Evolutionary conservation across 352 stramenopile species (phyloP), one percentile per base, ranked within the genome.

Genomic region (Globisporangium heterothallicum): DNA sequence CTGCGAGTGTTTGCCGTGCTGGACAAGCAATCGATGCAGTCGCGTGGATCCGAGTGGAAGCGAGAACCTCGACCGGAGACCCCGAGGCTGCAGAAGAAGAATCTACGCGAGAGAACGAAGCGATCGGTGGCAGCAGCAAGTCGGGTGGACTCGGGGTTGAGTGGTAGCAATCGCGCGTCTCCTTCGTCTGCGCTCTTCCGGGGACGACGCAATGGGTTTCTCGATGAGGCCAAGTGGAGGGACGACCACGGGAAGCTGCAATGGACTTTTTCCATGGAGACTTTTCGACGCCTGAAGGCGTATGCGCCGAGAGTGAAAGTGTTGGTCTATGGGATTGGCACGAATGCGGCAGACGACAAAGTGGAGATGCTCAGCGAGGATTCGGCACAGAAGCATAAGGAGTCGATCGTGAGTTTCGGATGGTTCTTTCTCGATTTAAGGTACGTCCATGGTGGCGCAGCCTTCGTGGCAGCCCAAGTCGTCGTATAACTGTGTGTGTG

Each of bases 381-480:
- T 27, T 59, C 50, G 5, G 42, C 49, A 18, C 49, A 53, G 51
- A 45, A 63, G 32, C 62, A 74, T 48, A 56, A 77, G 29, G 55
- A 63, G 41, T 58, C 55, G 21, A 72, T 88, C 49, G 58, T 84
- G 42, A 86, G 76, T 43, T 77, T 86, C 45, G 81, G 81, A 4
- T 92, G 79, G 78, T 88, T 92, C 61, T 90, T 92, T 51, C 62
- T 92, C 14, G 81, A 92, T 35, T 45, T 92, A 4, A 77, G 81
- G 77, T 88, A 27, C 21, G 58, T 44, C 34, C 13, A 24, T 30
- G 16, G 16, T 47, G 25, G 1, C 9, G 2, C 25, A 24, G 24
- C 10, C n/a, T n/a, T n/a, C n/a, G n/a, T n/a, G n/a, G n/a, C n/a
- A n/a, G n/a, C n/a, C n/a, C n/a, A n/a, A n/a, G n/a, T n/a, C n/a